Evolutionary conservation across 2,329 filamentous ascomycete genomes (phyloP), one percentile per base, ranked within the genome.

Genomic region (Trichoderma lentiforme): DNA sequence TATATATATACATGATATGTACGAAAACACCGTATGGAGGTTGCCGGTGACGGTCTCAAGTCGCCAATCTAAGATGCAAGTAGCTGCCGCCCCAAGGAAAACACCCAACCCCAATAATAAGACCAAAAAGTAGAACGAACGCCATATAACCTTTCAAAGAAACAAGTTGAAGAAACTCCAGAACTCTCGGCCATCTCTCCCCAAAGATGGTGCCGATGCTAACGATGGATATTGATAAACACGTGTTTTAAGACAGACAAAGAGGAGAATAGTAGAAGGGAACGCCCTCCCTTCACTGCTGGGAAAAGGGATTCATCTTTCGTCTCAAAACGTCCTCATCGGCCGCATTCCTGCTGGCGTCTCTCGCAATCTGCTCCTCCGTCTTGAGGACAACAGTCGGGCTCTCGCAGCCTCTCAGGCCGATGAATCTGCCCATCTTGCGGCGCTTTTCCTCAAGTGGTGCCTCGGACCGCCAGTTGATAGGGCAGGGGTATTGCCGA

Each of bases 391-490:
- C 69, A 66, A 73, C 62, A 30, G 77, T 73, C 11, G 84, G 83
- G 21, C 78, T 79, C 51, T 85, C 82, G 73, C 84, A 85, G 2
- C 90, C 91, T 65, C 88, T 82, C 71, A 94, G 82, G 14, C 92
- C 92, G 78, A 94, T 93, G 75, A 94, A 94, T 75, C 88, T 85
- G 60, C 92, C 92, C 78, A 94, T 88, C 81, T 90, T 90, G 73
- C 91, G 84, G 73, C 92, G 85, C 84, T 94, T 94, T 78, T 94
- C 86, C 79, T 90, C 88, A 30, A 90, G 79, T 3, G 83, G 81
- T 72, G 89, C 79, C 73, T 85, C 81, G 6, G 80, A 80, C 2
- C 81, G 79, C 92, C 91, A 94, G 68, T 83, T 80, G 77, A 94
- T 87, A n/a, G 88, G 89, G 75, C 88, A 89, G 0, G 92, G 92